Conservation (phyloP, 805 yeast genomes). For the Pichia gijzeniarum region DNA sequence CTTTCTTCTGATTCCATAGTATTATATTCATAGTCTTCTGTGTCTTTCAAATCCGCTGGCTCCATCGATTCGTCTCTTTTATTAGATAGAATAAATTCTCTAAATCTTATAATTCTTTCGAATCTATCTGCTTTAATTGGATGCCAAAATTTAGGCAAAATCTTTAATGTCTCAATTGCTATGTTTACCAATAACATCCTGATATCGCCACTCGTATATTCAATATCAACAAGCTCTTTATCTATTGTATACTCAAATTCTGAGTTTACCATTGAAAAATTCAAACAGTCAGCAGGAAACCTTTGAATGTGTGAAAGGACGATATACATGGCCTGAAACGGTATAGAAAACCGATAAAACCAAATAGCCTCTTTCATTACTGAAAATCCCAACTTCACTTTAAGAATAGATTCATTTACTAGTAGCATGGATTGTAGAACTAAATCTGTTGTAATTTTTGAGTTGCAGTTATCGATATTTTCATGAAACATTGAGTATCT, state of each 20-base stretch:
- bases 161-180: constrained; percentile 9
- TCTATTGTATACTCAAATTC: constrained; percentile 14
- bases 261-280: constrained; percentile 11
- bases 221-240: constrained; percentile 4
- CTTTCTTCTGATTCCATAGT: too few species aligned
- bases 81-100: constrained; percentile 7
- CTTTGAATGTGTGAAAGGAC: constrained; percentile 17
- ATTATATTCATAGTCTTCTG: too few species aligned
- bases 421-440: constrained; percentile 19
- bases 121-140: constrained; percentile 14
- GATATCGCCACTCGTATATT: constrained; percentile 15
- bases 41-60: too few species aligned
- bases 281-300: constrained; percentile 11
- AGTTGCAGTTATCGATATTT: constrained; percentile 3
- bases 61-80: background rate
- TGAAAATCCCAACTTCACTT: constrained; percentile 15
- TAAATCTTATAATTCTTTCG: constrained; percentile 14
- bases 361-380: constrained; percentile 14
- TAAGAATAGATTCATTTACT: constrained; percentile 21
- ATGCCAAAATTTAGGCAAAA: constrained; percentile 16
- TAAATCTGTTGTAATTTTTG: constrained; percentile 13
- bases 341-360: constrained; percentile 20
- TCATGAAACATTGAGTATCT: constrained; percentile 9
- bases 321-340: constrained; percentile 23
- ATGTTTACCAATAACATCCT: constrained; percentile 12